Percentiles rank a stretch among this genome's conserved stretches.
Evolutionary conservation across 495 filamentous ascomycete genomes (phyloP).

Genomic region (Aspergillus baeticus): DNA sequence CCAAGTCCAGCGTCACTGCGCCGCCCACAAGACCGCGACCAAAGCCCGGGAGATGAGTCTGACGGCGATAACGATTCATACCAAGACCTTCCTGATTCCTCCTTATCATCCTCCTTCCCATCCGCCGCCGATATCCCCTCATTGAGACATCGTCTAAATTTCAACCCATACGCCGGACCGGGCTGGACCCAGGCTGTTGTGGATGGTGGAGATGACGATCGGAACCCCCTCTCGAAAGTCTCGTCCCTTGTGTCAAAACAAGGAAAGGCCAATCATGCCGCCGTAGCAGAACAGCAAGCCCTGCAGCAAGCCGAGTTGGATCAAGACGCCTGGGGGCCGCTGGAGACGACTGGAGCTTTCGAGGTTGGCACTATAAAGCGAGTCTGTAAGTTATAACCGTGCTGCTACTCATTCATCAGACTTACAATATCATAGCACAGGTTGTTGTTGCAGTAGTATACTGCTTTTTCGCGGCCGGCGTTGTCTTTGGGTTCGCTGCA

Average conservation of each 20-base stretch:
- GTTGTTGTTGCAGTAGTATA: conserved; percentile 64
- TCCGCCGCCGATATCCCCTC: conserved; percentile 31
- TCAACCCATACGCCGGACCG: conserved; percentile 46
- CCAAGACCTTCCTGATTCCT: conserved; percentile 36
- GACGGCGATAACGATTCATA: conserved; percentile 31
- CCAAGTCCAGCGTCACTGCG: conserved; percentile 37
- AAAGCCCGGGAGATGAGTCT: conserved; percentile 17
- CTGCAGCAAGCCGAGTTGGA: conserved; percentile 8
- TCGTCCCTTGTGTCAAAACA: conserved; percentile 27
- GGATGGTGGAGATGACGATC: conserved; percentile 31
- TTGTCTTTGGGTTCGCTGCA: conserved; percentile 79
- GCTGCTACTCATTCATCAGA: neutral
- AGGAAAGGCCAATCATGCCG: conserved; percentile 10
- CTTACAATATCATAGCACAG: conserved; percentile 28
- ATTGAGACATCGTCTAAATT: conserved; percentile 35
- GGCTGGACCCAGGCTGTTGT: conserved; percentile 36
- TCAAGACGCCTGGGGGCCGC: neutral
- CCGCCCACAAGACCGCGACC: conserved; percentile 18
- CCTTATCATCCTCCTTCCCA: conserved; percentile 42
- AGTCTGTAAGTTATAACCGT: conserved; percentile 48
- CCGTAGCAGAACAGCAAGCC: conserved; percentile 2
- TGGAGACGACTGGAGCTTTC: conserved; percentile 62
- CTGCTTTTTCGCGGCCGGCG: conserved; percentile 77
- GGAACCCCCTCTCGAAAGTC: conserved; percentile 21
- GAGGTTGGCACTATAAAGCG: conserved; percentile 65